Evolutionary conservation across 805 yeast genomes (phyloP), one percentile per base, ranked within the genome.

Genomic region (Kodamaea lidongshanica): DNA sequence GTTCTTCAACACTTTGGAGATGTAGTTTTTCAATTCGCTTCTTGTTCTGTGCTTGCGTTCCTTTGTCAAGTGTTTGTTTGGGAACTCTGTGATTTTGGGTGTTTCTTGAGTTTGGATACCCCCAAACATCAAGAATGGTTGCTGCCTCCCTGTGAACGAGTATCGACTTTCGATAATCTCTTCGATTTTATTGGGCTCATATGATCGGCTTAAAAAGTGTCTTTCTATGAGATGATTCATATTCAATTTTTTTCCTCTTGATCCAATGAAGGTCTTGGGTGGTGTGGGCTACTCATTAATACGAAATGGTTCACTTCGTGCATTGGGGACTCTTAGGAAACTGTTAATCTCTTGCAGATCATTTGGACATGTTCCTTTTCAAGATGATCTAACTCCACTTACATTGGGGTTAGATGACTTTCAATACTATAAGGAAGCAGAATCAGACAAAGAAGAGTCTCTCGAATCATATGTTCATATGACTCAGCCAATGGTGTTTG

Each of bases 401-500:
- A 54, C 54, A 25, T 57, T 62, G 38, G 54, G 54, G 12, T 41
- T 65, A 16, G 50, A 38, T 18, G 70, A 61, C 32, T 65, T 65
- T 30, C 57, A 60, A 34, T 56, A 59, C 36, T 65, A 65, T 35
- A 33, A 45, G 21, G 65, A 52, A 30, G 40, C 62, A 1, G 53
- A 56, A 54, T 9, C 56, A 1, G 46, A 47, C 27, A 31, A 51
- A n/a, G 50, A 36, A 20, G 52, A 48, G 2, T 56, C 54, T 24
- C 46, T 45, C 28, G n/a, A n/a, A 19, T 8, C 21, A 19, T 27
- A 8, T 12, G 32, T 15, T 3, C 3, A 9, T 7, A 20, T 20
- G 3, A 34, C 43, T 16, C 42, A 45, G n/a, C 79, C 85, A 4
- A 55, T 77, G 12, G 61, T 78, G 1, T 64, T 84, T 19, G 50